Evolutionary conservation across 306 rosid species (phyloP).

Genomic region (Begonia masoniana): DNA sequence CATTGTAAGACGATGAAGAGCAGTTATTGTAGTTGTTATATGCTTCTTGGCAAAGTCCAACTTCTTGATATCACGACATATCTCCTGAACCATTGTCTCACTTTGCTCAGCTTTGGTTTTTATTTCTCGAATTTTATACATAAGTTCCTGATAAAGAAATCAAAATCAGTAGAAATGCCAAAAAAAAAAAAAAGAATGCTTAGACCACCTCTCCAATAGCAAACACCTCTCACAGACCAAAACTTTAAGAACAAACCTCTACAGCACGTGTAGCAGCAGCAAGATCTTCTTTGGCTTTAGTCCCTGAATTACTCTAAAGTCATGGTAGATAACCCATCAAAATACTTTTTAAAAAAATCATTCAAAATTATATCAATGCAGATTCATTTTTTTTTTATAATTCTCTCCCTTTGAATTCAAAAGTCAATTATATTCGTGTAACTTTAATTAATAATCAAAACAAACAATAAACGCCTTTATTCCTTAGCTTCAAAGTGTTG

Average conservation of each 20-base stretch:
- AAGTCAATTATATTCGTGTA: no score
- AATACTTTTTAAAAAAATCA: not conserved
- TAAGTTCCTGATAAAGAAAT: constrained; percentile 60
- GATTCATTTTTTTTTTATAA: no score
- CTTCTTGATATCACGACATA: constrained; percentile 95
- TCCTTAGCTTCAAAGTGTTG: no score
- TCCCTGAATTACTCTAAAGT: constrained; percentile 90
- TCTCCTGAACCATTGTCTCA: constrained; percentile 97
- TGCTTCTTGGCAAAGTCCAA: constrained; percentile 97
- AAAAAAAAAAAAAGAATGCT: no score
- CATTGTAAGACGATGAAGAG: constrained; percentile 97
- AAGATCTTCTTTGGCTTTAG: constrained; percentile 95
- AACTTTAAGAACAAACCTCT: constrained; percentile 32
- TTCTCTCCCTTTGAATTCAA: no score
- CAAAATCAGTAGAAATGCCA: no score
- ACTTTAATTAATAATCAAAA: no score
- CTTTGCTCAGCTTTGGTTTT: constrained; percentile 96
- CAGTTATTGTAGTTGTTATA: constrained; percentile 90
- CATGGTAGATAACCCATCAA: constrained; percentile 19
- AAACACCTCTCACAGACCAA: constrained; percentile 1
- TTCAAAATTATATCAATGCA: no score
- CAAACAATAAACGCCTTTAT: no score
- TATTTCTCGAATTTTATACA: constrained; percentile 91
- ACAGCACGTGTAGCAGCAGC: constrained; percentile 92
- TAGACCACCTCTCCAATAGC: no score